Evolutionary conservation across 169 alveolate species (phyloP), one percentile per base, ranked within the genome.

Genomic region (Cyclospora cayetanensis): DNA sequence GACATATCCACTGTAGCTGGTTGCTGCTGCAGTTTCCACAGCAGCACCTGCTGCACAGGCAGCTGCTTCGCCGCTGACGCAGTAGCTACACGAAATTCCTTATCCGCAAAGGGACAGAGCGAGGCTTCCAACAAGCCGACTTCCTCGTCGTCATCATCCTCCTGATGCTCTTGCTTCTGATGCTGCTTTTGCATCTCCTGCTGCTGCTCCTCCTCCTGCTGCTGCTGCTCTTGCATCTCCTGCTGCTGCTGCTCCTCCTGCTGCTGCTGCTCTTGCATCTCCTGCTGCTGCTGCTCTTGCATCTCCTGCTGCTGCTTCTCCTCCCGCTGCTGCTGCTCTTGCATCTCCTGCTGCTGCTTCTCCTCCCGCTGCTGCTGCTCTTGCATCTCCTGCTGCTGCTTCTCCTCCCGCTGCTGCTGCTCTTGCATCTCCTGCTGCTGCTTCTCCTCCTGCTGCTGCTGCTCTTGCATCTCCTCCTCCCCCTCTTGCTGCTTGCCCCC

Each of bases 51-150:
- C 50, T 9, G 34, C 72, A 77, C 34, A 15, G 27, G 70, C 31
- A 70, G 50, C 27, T 41, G 42, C 27, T 37, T 43, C 50, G 50
- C 88, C 42, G 72, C 88, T 31, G 88, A 50, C 15, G n/a, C 66
- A 77, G 88, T 70, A 77, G 88, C 88, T n/a, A n/a, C n/a, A 77
- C 20, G 88, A 1, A 77, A 31, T 31, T 41, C 88, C 27, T 42
- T 66, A 43, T 77, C 88, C 15, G 88, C 88, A 35, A 77, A 77
- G 41, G 88, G 88, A 9, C 88, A 77, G 43, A 77, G 70, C 31
- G 88, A 42, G 7, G 70, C 70, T 20, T 43, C 70, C 70, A 77
- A 53, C 46, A 39, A 70, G 0, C 27, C 43, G 39, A 20, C 31
- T 27, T 76, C 86, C 50, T 46, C 70, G 18, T n/a, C 34, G 1